Percentiles rank a stretch among this genome's conserved stretches.
Evolutionary conservation across 2,329 filamentous ascomycete genomes (phyloP).

Genomic region (Rutstroemia sydowiana): DNA sequence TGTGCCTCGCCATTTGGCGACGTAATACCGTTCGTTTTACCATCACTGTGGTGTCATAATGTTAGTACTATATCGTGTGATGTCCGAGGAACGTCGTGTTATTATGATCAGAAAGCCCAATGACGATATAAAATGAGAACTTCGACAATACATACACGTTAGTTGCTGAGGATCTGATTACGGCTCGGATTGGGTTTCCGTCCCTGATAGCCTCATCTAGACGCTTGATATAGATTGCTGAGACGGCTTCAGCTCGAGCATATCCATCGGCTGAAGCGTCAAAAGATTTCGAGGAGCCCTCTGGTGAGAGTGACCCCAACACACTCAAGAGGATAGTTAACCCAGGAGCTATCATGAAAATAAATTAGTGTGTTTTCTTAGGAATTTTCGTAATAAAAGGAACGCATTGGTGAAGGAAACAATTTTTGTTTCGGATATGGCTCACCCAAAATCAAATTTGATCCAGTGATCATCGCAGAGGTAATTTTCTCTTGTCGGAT

Average conservation of each 20-base stretch:
- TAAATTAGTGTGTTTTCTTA: neutral
- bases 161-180: slow-evolving; percentile 31
- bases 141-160: neutral
- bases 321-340: neutral
- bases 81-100: neutral
- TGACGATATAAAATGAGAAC: neutral
- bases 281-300: neutral
- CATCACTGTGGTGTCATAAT: slow-evolving; percentile 30
- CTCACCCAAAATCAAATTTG: slow-evolving; percentile 43
- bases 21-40: slow-evolving; percentile 37
- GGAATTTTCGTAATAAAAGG: neutral
- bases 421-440: slow-evolving; percentile 6
- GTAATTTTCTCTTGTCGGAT: slow-evolving; percentile 14
- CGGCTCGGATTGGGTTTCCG: no score
- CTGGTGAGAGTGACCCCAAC: neutral
- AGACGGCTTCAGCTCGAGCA: no score
- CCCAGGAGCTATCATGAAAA: slow-evolving; percentile 11
- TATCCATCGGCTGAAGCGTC: neutral
- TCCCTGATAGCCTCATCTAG: no score
- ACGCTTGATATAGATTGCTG: no score
- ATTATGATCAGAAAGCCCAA: neutral
- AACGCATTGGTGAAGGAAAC: slow-evolving; percentile 11
- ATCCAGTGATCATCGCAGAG: slow-evolving; percentile 40
- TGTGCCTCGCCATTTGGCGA: slow-evolving; percentile 34
- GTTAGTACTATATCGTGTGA: neutral